Evolutionary conservation across 768 basidiomycete genomes (phyloP).

Genomic region (Pleurotus djamor): DNA sequence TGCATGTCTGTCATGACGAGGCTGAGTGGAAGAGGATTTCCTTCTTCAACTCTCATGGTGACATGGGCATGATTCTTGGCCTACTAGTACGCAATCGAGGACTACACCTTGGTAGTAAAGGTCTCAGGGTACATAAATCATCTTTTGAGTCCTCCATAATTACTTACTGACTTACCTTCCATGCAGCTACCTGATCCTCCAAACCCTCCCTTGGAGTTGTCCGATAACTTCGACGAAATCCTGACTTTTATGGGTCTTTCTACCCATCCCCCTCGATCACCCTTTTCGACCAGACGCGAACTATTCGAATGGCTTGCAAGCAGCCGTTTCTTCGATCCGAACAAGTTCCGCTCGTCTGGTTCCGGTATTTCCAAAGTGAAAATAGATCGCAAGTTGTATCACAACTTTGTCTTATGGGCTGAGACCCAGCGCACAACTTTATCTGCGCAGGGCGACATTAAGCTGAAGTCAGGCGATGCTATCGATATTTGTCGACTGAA

Average conservation of each 20-base stretch:
- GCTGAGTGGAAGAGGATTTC: constrained; percentile 47
- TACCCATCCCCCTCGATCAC: constrained; percentile 44
- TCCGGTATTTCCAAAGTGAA: constrained; percentile 40
- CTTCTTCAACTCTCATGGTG: constrained; percentile 67
- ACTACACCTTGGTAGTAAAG: constrained; percentile 46
- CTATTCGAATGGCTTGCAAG: constrained; percentile 58
- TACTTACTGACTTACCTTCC: neutral
- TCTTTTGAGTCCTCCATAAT: neutral
- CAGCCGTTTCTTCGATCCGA: constrained; percentile 51
- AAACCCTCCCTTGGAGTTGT: constrained; percentile 48
- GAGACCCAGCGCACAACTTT: constrained; percentile 14
- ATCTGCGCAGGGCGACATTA: too few species aligned
- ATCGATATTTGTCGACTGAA: constrained; percentile 10
- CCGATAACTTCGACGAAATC: constrained; percentile 45
- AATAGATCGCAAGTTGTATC: constrained; percentile 53
- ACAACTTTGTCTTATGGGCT: constrained; percentile 53
- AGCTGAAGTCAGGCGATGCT: neutral
- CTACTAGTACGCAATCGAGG: constrained; percentile 51
- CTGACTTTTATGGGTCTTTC: constrained; percentile 57
- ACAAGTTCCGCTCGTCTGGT: constrained; percentile 16
- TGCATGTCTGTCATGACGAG: constrained; percentile 52
- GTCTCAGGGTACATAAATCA: constrained; percentile 49
- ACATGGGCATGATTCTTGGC: constrained; percentile 69
- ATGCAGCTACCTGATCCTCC: constrained; percentile 35
- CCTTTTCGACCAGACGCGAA: constrained; percentile 53